Conservation (phyloP, 306 rosid species). For the Cucumis cinereus region DNA sequence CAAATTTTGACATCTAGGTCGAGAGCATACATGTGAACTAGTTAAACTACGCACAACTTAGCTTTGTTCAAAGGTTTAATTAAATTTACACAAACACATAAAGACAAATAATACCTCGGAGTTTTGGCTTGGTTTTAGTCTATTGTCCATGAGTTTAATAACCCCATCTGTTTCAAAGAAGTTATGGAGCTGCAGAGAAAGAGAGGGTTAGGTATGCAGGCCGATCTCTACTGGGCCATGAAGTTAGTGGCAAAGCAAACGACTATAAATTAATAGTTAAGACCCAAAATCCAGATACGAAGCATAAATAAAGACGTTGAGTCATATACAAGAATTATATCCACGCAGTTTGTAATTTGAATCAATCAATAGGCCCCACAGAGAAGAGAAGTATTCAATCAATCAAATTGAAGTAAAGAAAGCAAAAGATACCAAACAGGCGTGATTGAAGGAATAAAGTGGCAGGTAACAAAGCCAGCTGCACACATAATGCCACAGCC, state of each 20-base stretch:
- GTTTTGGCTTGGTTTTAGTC: neutral
- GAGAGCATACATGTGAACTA: neutral
- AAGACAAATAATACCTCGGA: neutral
- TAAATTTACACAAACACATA: neutral
- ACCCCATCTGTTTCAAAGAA: neutral
- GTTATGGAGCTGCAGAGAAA: neutral
- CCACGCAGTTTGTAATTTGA: neutral
- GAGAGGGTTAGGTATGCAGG: neutral
- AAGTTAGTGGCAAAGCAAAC: neutral
- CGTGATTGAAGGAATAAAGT: conserved; percentile 8
- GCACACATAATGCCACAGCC: neutral
- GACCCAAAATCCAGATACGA: neutral
- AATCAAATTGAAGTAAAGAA: neutral
- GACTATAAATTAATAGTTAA: neutral
- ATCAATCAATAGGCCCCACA: neutral
- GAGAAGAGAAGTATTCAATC: neutral
- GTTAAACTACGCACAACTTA: too few relatives aligned
- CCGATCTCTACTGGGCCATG: neutral
- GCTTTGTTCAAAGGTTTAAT: neutral
- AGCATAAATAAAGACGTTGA: neutral
- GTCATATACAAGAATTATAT: neutral
- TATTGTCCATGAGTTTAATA: neutral
- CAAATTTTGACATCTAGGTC: neutral
- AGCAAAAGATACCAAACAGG: neutral
- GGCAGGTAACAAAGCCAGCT: neutral